Base-by-base conservation (phyloP, 345 rosid genomes). In the Eucalyptus cloeziana region DNA sequence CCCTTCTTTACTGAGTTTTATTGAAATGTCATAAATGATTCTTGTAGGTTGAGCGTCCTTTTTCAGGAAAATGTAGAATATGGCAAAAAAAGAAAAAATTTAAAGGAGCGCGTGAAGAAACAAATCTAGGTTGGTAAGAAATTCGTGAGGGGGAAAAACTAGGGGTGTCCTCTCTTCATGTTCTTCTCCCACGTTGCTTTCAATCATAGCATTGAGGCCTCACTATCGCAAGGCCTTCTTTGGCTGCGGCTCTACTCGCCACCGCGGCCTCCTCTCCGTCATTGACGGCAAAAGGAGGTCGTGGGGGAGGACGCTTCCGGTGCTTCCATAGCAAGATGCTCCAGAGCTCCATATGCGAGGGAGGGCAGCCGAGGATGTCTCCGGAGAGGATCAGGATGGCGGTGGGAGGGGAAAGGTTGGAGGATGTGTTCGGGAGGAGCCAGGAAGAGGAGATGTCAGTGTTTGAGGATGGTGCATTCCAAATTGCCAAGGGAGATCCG, bases 1-100 rank as follows among this genome's bases (percentile, higher is more conserved):
- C 80, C 21, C 44, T 9, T 40, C 9, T 16, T 7, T 8, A 14
- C 0, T 1, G 2, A 0, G 14, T 5, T 37, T 1, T 10, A 6
- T 37, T 4, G 40, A 14, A 64, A n/a, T 64, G 33, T n/a, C 76
- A 30, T 4, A 9, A 33, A 5, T 12, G 22, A 15, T 71, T 37
- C 13, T 21, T 4, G 3, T 9, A 9, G 44, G 45, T 21, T 2
- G 25, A 19, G 25, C 81, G 21, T 21, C 81, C 13, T 37, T 71
- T 71, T 37, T 11, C 24, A 10, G 11, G 83, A 71, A 37, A 71
- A 37, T 37, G 83, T 9, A 11, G 45, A 37, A 71, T 3, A 71
- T 40, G 13, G 25, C 27, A 0, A 37, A 3, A 52, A 51, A 7
- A 52, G 5, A 40, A 40, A 40, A 40, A 52, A 52, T 0, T 52